These are phyloP conservation scores for Xylariaceae sp. DNA, from an alignment of 2,329 filamentous ascomycete genomes.

Conservation along the genomic window DNA sequence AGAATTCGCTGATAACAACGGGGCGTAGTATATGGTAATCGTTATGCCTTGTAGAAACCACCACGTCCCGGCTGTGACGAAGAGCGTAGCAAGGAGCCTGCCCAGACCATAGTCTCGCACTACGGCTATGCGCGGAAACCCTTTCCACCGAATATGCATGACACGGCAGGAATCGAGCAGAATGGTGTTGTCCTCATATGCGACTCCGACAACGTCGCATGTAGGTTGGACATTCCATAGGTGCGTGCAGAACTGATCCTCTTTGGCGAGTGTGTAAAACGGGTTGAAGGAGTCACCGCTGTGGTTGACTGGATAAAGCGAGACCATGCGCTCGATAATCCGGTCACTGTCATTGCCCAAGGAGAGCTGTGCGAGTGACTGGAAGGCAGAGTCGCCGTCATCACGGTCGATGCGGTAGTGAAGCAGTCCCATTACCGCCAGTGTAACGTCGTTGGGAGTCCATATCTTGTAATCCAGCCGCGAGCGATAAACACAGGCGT, in stretches of 20 bases:
- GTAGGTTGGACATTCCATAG: conserved; percentile 42
- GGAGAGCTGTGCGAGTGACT: conserved; percentile 41
- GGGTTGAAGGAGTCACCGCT: conserved; percentile 12
- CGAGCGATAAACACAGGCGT: conserved; percentile 30
- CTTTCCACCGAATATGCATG: conserved; percentile 42
- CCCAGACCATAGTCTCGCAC: conserved; percentile 11
- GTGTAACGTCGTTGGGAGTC: conserved; percentile 38
- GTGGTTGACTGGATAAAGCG: conserved; percentile 27
- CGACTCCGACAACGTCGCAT: conserved; percentile 41
- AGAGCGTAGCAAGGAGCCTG: conserved; percentile 17
- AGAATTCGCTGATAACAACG: conserved; percentile 7
- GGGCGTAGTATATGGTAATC: conserved; percentile 22
- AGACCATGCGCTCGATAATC: conserved; percentile 41
- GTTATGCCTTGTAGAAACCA: conserved; percentile 24
- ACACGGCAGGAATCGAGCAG: conserved; percentile 40
- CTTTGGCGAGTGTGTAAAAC: conserved; percentile 29
- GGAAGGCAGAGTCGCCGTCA: conserved; percentile 35
- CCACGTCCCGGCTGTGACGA: conserved; percentile 26
- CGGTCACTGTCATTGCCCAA: conserved; percentile 41
- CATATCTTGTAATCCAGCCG: conserved; percentile 15
- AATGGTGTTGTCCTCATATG: conserved; percentile 38
- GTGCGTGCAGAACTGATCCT: conserved; percentile 37
- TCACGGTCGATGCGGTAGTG: conserved; percentile 34
- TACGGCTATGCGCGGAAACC: conserved; percentile 34
- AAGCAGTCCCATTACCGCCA: conserved; percentile 42